Evolutionary conservation across 768 basidiomycete genomes (phyloP).

Genomic region (Pleurotus eryngii): DNA sequence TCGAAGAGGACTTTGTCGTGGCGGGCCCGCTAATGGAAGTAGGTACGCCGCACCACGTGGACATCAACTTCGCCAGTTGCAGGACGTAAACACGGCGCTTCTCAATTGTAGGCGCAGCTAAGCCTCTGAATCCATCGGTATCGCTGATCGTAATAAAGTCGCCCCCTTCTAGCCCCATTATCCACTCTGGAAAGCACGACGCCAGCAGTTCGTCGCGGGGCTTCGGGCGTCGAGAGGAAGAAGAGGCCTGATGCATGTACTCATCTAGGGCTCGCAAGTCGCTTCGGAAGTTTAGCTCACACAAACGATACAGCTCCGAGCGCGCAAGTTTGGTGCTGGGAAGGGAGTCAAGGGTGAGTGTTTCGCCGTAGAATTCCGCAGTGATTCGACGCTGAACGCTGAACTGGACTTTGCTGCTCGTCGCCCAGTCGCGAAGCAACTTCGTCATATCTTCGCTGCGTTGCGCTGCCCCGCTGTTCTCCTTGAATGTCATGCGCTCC

Average conservation of each 20-base stretch:
- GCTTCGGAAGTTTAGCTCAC: not conserved
- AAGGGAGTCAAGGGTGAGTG: not conserved
- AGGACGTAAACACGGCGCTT: not conserved
- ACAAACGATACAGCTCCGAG: not conserved
- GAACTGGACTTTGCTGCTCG: no score
- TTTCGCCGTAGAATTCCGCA: no score
- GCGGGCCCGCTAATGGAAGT: not conserved
- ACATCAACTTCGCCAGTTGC: not conserved
- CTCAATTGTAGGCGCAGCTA: not conserved
- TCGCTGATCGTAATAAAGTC: not conserved
- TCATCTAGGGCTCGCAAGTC: not conserved
- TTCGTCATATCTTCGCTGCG: no score
- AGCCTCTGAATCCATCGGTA: not conserved
- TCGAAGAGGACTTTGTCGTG: no score
- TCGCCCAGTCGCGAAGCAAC: not conserved
- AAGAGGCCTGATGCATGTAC: not conserved
- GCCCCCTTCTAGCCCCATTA: not conserved
- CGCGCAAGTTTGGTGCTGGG: not conserved
- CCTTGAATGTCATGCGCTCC: no score
- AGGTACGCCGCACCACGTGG: not conserved
- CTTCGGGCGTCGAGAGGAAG: not conserved
- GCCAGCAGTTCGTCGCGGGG: not conserved
- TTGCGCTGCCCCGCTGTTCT: no score
- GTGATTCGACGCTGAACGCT: no score
- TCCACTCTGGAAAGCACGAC: not conserved